Conservation (phyloP, 2,329 filamentous ascomycete species). For the Myriosclerotinia duriaeana region DNA sequence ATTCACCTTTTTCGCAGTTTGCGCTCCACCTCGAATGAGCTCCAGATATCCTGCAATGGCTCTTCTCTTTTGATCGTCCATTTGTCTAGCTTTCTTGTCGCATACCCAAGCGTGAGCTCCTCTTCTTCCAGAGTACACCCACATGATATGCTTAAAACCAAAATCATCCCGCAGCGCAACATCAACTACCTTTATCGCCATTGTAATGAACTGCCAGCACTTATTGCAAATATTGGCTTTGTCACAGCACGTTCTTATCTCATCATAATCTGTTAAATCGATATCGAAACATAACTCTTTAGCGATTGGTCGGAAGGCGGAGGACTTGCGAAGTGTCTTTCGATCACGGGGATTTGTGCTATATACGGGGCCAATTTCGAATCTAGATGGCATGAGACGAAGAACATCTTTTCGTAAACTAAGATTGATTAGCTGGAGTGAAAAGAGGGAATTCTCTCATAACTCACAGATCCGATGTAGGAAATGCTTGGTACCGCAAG, state of each 20-base stretch:
- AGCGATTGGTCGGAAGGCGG: conserved; percentile 78
- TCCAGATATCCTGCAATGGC: conserved; percentile 89
- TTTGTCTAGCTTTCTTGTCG: conserved; percentile 76
- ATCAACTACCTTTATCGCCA: conserved; percentile 95
- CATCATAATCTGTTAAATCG: conserved; percentile 98
- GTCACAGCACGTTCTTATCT: conserved; percentile 90
- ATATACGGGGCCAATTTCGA: conserved; percentile 98
- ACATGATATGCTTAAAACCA: conserved; percentile 93
- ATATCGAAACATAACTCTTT: conserved; percentile 99
- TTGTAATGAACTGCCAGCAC: conserved; percentile 96
- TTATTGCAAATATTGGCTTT: conserved; percentile 91
- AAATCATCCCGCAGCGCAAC: conserved; percentile 87
- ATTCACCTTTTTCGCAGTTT: conserved; percentile 85
- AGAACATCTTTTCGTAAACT: conserved; percentile 90
- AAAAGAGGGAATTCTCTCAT: not conserved
- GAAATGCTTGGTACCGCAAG: conserved; percentile 83
- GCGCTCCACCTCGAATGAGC: conserved; percentile 80
- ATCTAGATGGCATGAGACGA: conserved; percentile 82
- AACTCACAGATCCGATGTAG: conserved; percentile 60
- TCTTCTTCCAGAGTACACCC: conserved; percentile 96
- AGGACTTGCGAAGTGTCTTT: conserved; percentile 78
- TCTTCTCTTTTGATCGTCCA: conserved; percentile 83
- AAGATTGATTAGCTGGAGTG: conserved; percentile 29
- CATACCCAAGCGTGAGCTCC: conserved; percentile 98
- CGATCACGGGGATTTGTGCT: conserved; percentile 89